Base-by-base conservation (phyloP, 163 green algal species). In the Coccomyxa subellipsoidea region DNA sequence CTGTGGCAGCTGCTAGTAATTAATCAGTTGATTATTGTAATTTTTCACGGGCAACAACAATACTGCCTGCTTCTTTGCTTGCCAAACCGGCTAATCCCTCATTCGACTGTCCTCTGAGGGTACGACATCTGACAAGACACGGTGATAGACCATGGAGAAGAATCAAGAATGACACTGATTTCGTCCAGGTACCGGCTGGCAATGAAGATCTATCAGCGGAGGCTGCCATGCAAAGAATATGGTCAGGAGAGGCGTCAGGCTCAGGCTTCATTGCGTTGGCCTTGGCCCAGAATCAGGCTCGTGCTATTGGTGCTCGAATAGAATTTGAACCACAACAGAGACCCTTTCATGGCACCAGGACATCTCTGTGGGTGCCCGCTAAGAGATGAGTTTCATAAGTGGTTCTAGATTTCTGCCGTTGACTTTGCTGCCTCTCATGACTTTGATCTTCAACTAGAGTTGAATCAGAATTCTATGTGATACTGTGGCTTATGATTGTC, bases 381-480 rank as follows among this genome's bases (percentile, higher is more conserved):
- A 32, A 18, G 32, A 4, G 8, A 36, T 73, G 47, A 59, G 21
- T 59, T 12, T 59, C 8, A 59, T 18, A 27, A 2, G 5, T 59
- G 47, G 23, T 59, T n/a, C n/a, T 12, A 54, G 47, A 8, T 18
- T 59, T 59, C 47, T 59, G 47, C 47, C 23, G 47, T 18, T 27
- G 15, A 27, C 47, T 59, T 27, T 12, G 23, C 15, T 27, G 21
- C 47, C 23, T 59, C 47, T 59, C 21, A 59, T n/a, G n/a, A n/a
- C n/a, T n/a, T n/a, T n/a, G n/a, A n/a, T n/a, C n/a, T n/a, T n/a
- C n/a, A n/a, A n/a, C n/a, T n/a, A n/a, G n/a, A n/a, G n/a, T n/a
- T n/a, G n/a, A n/a, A n/a, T 59, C 47, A 77, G 71, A 77, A 77
- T 34, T 77, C 71, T 31, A 77, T 77, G 32, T 77, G 71, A 34